Conservation (phyloP, 768 basidiomycete genomes). For the Tylopilus plumbeoviolaceoides region DNA sequence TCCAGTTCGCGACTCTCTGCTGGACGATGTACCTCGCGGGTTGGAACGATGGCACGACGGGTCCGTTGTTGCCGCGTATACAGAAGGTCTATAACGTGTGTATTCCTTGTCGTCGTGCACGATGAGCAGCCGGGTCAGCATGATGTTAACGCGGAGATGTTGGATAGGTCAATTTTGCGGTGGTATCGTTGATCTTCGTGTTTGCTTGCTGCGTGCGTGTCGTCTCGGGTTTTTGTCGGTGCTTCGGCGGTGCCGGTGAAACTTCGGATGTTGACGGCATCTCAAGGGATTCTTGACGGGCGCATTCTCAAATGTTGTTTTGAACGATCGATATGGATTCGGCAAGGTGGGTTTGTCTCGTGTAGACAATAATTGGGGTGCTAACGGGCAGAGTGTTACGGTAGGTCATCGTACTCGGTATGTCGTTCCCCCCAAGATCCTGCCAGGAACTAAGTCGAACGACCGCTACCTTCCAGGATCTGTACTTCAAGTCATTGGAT, state of each 20-base stretch:
- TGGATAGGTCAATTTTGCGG: constrained; percentile 34
- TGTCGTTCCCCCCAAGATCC: not conserved
- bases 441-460: not conserved
- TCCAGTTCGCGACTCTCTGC: constrained; percentile 8
- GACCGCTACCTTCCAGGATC: constrained; percentile 21
- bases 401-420: constrained; percentile 29
- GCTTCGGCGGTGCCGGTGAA: not conserved
- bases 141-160: not conserved
- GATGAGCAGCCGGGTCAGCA: no score
- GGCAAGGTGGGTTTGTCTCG: constrained; percentile 25
- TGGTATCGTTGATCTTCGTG: constrained; percentile 43
- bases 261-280: not conserved
- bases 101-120: not conserved
- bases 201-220: constrained; percentile 35
- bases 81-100: constrained; percentile 32
- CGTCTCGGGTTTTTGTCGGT: not conserved
- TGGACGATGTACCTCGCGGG: constrained; percentile 30
- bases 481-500: constrained; percentile 28
- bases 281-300: constrained; percentile 34
- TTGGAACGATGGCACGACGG: constrained; percentile 12
- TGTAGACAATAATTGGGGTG: not conserved
- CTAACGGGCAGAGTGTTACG: not conserved
- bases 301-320: constrained; percentile 28
- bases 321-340: constrained; percentile 31
- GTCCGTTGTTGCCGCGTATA: constrained; percentile 9